phyloP scores from a whole-genome alignment of 2,329 filamentous ascomycete species.

The Xylariaceae sp. region DNA sequence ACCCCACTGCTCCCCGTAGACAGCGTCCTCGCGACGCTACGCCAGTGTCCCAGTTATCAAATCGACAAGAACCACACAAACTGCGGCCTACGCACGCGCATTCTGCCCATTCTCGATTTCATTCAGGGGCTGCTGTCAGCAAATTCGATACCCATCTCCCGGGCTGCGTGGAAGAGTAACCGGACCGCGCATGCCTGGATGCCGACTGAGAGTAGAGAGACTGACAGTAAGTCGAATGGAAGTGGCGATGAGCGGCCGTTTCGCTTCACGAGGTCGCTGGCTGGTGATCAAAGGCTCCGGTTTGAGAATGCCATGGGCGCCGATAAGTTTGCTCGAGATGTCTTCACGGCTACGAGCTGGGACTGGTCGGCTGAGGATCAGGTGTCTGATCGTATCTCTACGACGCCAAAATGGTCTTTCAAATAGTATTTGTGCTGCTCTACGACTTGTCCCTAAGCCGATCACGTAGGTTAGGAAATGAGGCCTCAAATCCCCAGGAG shows the following conservation, averaged over 20 bases:
- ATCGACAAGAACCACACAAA: conserved; percentile 75
- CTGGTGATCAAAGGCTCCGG: conserved; percentile 56
- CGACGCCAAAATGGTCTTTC: conserved; percentile 35
- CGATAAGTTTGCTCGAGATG: conserved; percentile 55
- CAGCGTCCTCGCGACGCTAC: conserved; percentile 63
- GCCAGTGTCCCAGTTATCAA: conserved; percentile 74
- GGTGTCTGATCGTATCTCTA: conserved; percentile 29
- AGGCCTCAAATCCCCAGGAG: background rate
- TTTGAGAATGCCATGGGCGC: conserved; percentile 56
- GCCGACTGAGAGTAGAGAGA: conserved; percentile 28
- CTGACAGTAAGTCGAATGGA: conserved; percentile 28
- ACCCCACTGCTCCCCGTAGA: conserved; percentile 66
- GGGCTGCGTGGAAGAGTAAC: conserved; percentile 54
- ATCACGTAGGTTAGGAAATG: too few species aligned
- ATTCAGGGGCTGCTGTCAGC: conserved; percentile 63
- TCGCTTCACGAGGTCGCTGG: conserved; percentile 57
- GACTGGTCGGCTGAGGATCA: conserved; percentile 62
- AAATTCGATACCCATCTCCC: conserved; percentile 50
- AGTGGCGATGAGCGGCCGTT: conserved; percentile 43
- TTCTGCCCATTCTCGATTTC: conserved; percentile 70
- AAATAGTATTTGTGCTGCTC: conserved; percentile 9
- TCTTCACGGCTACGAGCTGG: conserved; percentile 65
- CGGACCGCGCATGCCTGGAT: conserved; percentile 51
- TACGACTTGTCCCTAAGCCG: background rate
- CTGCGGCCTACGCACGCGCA: conserved; percentile 70